Evolutionary conservation across 257 asterid genomes (phyloP).

Genomic region (Rehmannia glutinosa): DNA sequence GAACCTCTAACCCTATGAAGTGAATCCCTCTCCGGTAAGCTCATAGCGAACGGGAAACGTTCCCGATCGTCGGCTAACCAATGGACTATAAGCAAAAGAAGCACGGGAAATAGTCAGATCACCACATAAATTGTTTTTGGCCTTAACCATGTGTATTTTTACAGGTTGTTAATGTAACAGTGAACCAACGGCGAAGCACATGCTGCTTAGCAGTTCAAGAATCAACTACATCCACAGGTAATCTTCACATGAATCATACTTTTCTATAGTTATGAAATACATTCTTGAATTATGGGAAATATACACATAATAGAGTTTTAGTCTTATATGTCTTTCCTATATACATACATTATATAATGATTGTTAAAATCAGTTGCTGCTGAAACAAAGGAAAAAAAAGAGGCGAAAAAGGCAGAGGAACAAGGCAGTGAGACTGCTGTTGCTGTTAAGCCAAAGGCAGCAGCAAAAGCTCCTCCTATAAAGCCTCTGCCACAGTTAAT

Average conservation of each 20-base stretch:
- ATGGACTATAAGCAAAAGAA: conserved; percentile 63
- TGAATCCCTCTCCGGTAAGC: conserved; percentile 59
- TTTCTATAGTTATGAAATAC: neutral
- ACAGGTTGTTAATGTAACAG: conserved; percentile 26
- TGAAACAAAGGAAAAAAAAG: conserved; percentile 65
- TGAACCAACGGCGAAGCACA: conserved; percentile 11
- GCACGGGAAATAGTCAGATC: conserved; percentile 60
- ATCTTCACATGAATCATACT: neutral
- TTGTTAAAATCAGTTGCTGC: conserved; percentile 57
- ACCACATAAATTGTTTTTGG: neutral
- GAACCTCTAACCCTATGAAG: conserved; percentile 64
- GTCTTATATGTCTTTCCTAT: no score
- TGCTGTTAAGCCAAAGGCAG: conserved; percentile 35
- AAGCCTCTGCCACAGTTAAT: conserved; percentile 70
- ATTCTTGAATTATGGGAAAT: neutral
- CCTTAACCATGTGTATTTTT: neutral
- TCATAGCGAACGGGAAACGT: conserved; percentile 35
- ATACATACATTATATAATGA: conserved; percentile 1
- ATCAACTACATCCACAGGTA: conserved; percentile 38
- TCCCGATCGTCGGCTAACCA: conserved; percentile 55
- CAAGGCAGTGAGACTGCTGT: conserved; percentile 16
- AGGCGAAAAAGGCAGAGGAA: conserved; percentile 24
- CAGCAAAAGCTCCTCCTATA: conserved; percentile 64
- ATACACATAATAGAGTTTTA: no score
- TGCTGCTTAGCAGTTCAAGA: conserved; percentile 42